Base-by-base conservation (phyloP, 1,284 basidiomycete genomes). In the Cryptococcus neoformans region DNA sequence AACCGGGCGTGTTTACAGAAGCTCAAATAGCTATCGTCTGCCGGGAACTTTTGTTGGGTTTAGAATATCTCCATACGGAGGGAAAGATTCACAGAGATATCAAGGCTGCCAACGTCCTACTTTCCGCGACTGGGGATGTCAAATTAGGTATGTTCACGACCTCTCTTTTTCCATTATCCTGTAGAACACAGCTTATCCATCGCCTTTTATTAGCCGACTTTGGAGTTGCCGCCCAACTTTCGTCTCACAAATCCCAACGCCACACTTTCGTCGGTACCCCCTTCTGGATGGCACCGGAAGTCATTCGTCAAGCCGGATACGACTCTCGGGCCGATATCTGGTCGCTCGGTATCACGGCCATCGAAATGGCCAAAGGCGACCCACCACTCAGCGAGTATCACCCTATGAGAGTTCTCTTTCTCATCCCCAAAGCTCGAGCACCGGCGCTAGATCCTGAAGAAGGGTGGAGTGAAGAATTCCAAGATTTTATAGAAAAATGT, bases 251-350 rank as follows among this genome's bases (percentile, higher is more conserved):
- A 39, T 92, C 90, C 71, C 97, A 97, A 76, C 84, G 94, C 7
- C 92, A 92, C 56, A 98, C 94, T 0, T 85, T 97, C 64, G 91
- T 94, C 58, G 95, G 95, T 1, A 98, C 95, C 0, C 94, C 93
- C 0, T 92, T 95, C 72, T 98, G 94, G 94, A 98, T 98, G 95
- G 94, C 94, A 0, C 94, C 94, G 0, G 95, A 98, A 78, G 92
- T 98, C 7, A 99, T 99, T 68, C 85, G 91, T 36, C 96, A 99
- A 78, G 89, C 93, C 6, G 94, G 94, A 1, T 99, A 99, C 74
- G 94, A 98, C 69, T 88, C 89, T 37, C 92, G 92, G 70, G 95
- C 94, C 4, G 95, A 98, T 70, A 92, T 98, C 51, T 98, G 94
- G 94, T 93, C 90, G 67, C 78, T 98, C 56, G 94, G 94, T 6